Conservation (phyloP, 768 basidiomycete species). For the Mycena capillaripes region DNA sequence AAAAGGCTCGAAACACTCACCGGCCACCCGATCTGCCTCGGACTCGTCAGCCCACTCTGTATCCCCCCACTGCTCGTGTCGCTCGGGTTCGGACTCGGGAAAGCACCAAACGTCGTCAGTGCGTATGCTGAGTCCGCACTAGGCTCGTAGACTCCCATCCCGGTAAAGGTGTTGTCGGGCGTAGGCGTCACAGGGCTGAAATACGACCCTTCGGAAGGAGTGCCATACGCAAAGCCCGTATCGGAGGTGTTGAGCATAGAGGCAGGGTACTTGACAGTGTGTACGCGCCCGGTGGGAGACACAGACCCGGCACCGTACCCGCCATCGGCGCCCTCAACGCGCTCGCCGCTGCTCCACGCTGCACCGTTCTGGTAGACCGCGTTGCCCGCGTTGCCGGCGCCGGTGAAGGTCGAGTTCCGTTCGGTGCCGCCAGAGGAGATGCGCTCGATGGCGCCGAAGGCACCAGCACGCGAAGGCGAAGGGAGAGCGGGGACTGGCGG, state of each 20-base stretch:
- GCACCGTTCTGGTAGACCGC: background rate
- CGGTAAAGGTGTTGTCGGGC: background rate
- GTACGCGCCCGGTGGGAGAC: constrained; percentile 24
- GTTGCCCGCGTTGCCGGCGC: too few species aligned
- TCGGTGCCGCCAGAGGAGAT: too few species aligned
- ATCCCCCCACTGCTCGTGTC: background rate
- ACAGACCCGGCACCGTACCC: constrained; percentile 27
- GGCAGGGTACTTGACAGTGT: constrained; percentile 13
- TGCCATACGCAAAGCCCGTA: constrained; percentile 16
- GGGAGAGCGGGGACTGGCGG: constrained; percentile 59
- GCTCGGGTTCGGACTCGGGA: background rate
- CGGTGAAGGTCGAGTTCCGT: too few species aligned
- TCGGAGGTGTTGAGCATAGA: too few species aligned
- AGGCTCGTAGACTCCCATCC: background rate
- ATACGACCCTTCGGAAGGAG: constrained; percentile 27
- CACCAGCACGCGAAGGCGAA: constrained; percentile 32
- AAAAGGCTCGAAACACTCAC: background rate
- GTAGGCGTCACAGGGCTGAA: constrained; percentile 23
- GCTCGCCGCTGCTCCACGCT: constrained; percentile 32
- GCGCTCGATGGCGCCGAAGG: constrained; percentile 2
- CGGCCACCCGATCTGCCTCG: constrained; percentile 29
- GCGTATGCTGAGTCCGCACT: constrained; percentile 26
- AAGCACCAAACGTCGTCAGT: background rate
- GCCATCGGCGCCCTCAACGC: constrained; percentile 31
- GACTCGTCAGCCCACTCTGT: constrained; percentile 5